Base-by-base conservation (phyloP, 73 alveolate species). In the Urostyla sp. region DNA sequence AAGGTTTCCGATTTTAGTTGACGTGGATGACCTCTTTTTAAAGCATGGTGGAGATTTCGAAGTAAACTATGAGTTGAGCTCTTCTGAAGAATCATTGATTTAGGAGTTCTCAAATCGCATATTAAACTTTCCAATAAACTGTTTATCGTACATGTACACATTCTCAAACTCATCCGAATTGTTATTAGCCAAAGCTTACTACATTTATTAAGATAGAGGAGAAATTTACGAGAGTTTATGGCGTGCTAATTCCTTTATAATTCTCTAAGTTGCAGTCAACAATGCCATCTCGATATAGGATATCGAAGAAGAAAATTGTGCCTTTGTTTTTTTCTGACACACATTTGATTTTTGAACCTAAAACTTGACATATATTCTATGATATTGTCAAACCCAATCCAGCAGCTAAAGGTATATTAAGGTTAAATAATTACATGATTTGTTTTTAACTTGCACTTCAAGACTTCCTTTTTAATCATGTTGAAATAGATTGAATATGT, bases 371-470 rank as follows among this genome's bases (percentile, higher is more conserved):
- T 16, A 73, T 26, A 31, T 73, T 73, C 38, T 73, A 40, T 24
- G 78, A 53, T 16, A 75, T 75, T 18, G 87, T 36, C 40, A 75
- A 36, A 35, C 87, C 87, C 67, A 75, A 26, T 8, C 87, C 87
- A 55, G 87, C 87, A 56, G 87, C 76, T 73, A 75, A 23, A 23
- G 26, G 27, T 10, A 50, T 18, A 8, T 18, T 52, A 15, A 11
- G 10, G 24, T 28, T 11, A 20, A 63, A 20, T 0, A 30, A 58
- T 52, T 73, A 73, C 85, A 73, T 73, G 50, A 28, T 48, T 63
- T 63, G 46, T 34, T 52, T 53, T 73, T 21, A n/a, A 4, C 55
- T 23, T 54, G 57, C 16, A 44, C 52, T 23, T 73, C 53, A 21
- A 0, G 34, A 4, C 43, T 34, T 11, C 85, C 54, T 8, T 40